Evolutionary conservation across 805 yeast species (phyloP).

Genomic region (Hanseniaspora pseudoguilliermondii): DNA sequence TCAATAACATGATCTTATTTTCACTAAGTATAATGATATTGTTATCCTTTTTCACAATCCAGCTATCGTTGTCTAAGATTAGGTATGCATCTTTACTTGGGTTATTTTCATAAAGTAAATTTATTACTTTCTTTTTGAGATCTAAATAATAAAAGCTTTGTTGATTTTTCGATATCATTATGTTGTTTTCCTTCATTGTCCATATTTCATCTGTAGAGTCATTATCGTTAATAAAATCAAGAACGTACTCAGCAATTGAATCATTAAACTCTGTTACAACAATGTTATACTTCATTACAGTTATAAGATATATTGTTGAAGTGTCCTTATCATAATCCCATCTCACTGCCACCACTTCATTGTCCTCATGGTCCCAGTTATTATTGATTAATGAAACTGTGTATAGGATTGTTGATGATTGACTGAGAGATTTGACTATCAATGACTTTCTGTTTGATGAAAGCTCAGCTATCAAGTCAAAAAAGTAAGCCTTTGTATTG

Average conservation of each 20-base stretch:
- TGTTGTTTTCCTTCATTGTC: slow-evolving; percentile 5
- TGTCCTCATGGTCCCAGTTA: not conserved
- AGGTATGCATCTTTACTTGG: not conserved
- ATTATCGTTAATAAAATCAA: slow-evolving; percentile 7
- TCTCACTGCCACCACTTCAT: not conserved
- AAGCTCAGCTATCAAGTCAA: slow-evolving; percentile 1
- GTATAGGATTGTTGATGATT: not conserved
- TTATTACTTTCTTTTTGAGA: not conserved
- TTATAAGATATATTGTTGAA: not conserved
- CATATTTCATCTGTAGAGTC: slow-evolving; percentile 10
- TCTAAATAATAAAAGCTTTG: slow-evolving; percentile 5
- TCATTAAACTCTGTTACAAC: slow-evolving; percentile 4
- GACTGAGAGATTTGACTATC: not conserved
- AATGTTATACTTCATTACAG: not conserved
- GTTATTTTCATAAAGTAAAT: not conserved
- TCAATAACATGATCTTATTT: not conserved
- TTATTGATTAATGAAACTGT: not conserved
- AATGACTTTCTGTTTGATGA: not conserved
- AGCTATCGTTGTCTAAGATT: slow-evolving; percentile 1
- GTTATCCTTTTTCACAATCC: slow-evolving; percentile 2
- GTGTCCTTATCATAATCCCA: not conserved
- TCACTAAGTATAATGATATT: not conserved
- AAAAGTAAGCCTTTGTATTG: not conserved
- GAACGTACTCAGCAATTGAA: not conserved
- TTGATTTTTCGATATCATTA: slow-evolving; percentile 3